Conservation (phyloP, 257 asterid genomes). For the Fraxinus excelsior region DNA sequence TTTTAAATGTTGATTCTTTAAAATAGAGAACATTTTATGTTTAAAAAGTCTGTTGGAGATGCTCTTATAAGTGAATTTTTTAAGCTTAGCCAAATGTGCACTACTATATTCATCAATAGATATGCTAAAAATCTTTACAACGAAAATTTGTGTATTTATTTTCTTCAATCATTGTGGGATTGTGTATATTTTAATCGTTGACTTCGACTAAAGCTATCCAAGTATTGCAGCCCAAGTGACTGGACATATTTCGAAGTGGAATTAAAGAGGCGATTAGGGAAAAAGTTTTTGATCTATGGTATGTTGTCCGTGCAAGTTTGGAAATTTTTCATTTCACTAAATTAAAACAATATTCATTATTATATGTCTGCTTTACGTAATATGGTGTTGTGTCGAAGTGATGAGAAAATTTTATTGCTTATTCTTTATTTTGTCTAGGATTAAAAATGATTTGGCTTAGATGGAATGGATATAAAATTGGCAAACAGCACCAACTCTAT, state of each 20-base stretch:
- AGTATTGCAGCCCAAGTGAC: conserved; percentile 75
- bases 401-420: background rate
- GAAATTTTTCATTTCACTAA: background rate
- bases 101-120: background rate
- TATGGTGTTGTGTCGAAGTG: background rate
- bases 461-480: background rate
- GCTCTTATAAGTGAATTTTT: background rate
- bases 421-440: background rate
- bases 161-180: background rate
- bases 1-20: no score
- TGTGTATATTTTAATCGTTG: conserved; percentile 4
- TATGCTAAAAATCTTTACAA: background rate
- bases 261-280: conserved; percentile 77
- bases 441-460: background rate
- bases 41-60: no score
- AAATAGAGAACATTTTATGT: no score
- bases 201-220: conserved; percentile 31
- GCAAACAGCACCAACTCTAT: background rate
- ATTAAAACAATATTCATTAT: background rate
- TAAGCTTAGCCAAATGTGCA: background rate
- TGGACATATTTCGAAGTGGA: conserved; percentile 87
- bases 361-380: background rate
- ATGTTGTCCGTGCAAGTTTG: conserved; percentile 20
- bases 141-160: background rate
- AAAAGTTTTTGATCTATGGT: conserved; percentile 72